These are phyloP conservation scores for Capsicum rhomboideum DNA, from an alignment of 257 asterid species.

Conservation along the genomic window DNA sequence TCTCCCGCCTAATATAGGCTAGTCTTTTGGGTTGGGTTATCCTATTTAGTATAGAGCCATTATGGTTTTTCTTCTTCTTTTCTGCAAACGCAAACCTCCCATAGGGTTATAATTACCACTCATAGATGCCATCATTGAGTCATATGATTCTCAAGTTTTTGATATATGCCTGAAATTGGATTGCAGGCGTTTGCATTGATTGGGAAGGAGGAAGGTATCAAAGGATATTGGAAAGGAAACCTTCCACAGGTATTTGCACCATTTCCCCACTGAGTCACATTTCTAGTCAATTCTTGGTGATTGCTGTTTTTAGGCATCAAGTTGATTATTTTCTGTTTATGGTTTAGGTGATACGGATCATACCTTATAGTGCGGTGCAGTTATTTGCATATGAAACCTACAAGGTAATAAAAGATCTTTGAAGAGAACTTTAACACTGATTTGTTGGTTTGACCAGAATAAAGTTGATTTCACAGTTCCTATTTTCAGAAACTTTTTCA, in stretches of 20 bases:
- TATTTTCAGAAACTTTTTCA: constrained; percentile 55
- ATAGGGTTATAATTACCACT: not conserved
- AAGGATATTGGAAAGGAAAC: constrained; percentile 98
- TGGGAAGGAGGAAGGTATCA: constrained; percentile 77
- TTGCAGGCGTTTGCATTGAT: constrained; percentile 68
- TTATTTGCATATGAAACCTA: constrained; percentile 90
- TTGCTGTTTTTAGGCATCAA: not conserved
- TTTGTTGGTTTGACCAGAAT: not conserved
- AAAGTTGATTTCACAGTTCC: not conserved
- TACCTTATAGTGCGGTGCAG: constrained; percentile 93
- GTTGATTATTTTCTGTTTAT: constrained; percentile 5
- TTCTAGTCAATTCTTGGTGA: constrained; percentile 1
- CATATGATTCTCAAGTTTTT: not conserved
- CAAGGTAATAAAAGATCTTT: constrained; percentile 52
- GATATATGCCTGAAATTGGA: constrained; percentile 1
- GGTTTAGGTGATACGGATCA: constrained; percentile 80
- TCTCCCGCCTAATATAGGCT: not conserved
- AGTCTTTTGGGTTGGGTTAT: not conserved
- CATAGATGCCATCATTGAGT: not conserved
- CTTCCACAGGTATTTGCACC: constrained; percentile 72
- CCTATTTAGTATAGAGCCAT: not conserved
- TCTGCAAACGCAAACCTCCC: not conserved
- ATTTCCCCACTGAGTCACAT: constrained; percentile 5
- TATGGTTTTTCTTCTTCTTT: not conserved
- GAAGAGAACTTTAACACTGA: not conserved